phyloP scores from a whole-genome alignment of 2,329 filamentous ascomycete genomes.

The Epichloe bromicola region DNA sequence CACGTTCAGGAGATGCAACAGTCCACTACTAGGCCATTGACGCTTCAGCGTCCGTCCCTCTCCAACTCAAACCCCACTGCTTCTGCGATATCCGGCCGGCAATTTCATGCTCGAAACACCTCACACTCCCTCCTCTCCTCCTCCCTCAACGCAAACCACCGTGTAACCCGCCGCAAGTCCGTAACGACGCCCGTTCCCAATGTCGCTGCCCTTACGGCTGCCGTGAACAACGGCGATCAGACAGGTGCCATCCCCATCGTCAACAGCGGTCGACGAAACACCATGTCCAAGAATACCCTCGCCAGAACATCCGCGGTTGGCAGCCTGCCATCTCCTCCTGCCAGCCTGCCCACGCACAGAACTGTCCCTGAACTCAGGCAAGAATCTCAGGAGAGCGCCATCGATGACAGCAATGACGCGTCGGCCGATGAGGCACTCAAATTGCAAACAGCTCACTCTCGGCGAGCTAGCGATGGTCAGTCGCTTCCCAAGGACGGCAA shows the following conservation, averaged over 20 bases:
- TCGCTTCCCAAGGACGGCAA: conserved; percentile 72
- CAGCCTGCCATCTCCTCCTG: conserved; percentile 50
- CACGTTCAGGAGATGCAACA: conserved; percentile 46
- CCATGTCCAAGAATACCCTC: conserved; percentile 48
- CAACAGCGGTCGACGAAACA: conserved; percentile 48
- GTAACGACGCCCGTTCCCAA: conserved; percentile 65
- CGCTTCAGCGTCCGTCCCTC: conserved; percentile 47
- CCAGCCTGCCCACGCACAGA: conserved; percentile 51
- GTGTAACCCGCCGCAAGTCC: conserved; percentile 87
- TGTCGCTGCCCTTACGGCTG: conserved; percentile 62
- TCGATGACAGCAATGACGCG: conserved; percentile 52
- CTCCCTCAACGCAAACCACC: conserved; percentile 67
- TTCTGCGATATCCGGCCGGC: conserved; percentile 46
- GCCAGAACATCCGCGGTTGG: conserved; percentile 25
- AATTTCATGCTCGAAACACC: conserved; percentile 60
- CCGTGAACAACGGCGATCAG: conserved; percentile 53
- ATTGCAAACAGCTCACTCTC: conserved; percentile 35
- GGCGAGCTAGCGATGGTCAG: conserved; percentile 74
- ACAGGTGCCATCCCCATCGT: conserved; percentile 43
- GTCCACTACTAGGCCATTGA: conserved; percentile 54
- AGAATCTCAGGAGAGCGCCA: conserved; percentile 45
- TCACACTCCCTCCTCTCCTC: conserved; percentile 70
- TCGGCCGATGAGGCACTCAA: conserved; percentile 41
- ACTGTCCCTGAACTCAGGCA: conserved; percentile 36
- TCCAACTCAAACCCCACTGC: conserved; percentile 43